phyloP scores from a whole-genome alignment of 441 rosid genomes.

The Pelargonium australe region DNA sequence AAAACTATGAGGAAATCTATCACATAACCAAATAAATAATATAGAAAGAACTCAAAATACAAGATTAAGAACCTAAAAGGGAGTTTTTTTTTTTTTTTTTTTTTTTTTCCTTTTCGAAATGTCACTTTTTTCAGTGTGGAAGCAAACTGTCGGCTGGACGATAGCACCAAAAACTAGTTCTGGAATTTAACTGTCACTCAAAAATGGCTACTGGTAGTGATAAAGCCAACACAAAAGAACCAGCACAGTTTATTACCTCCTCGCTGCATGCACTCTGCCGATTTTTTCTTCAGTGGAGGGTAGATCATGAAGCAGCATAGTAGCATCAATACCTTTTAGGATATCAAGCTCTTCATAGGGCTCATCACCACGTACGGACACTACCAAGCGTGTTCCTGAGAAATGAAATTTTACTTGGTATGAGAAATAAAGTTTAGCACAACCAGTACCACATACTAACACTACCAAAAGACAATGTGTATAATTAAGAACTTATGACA shows the following conservation, averaged over 20 bases:
- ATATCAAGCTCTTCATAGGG: slow-evolving; percentile 64
- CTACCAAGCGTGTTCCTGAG: slow-evolving; percentile 79
- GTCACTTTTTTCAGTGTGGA: too few relatives aligned
- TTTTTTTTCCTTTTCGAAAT: too few relatives aligned
- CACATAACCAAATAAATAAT: neutral
- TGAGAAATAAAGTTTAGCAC: slow-evolving; percentile 1
- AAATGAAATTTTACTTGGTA: slow-evolving; percentile 12
- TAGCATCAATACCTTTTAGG: slow-evolving; percentile 60
- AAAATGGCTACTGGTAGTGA: neutral
- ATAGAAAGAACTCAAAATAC: neutral
- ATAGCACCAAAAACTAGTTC: neutral
- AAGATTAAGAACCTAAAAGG: neutral
- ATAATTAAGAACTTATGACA: slow-evolving; percentile 6
- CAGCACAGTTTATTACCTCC: slow-evolving; percentile 47
- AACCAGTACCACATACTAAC: neutral
- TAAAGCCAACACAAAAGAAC: neutral
- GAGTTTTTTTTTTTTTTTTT: too few relatives aligned
- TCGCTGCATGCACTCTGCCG: slow-evolving; percentile 87
- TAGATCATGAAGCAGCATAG: slow-evolving; percentile 74
- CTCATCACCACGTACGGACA: slow-evolving; percentile 79
- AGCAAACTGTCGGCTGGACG: neutral
- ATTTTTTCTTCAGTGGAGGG: slow-evolving; percentile 64
- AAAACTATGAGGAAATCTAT: slow-evolving; percentile 17
- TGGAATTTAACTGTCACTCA: too few relatives aligned
- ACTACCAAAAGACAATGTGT: neutral